Conservation (phyloP, 169 alveolate species). For the Plasmodium coatneyi region DNA sequence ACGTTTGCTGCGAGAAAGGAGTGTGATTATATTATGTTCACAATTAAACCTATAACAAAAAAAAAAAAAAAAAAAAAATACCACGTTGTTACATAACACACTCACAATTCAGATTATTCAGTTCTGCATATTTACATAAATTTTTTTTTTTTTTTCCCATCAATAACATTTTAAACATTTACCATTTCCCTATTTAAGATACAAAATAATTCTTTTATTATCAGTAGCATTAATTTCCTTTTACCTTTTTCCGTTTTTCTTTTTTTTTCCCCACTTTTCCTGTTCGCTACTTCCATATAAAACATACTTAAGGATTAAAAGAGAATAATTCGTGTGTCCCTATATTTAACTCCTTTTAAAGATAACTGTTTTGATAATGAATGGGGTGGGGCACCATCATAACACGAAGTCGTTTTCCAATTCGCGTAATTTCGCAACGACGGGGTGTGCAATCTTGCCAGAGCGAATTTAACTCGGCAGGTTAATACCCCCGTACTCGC, state of each 20-base stretch:
- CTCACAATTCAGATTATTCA: not conserved
- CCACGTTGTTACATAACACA: not conserved
- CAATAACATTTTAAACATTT: not conserved
- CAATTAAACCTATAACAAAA: not conserved
- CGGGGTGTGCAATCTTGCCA: not conserved
- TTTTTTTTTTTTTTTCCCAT: not conserved
- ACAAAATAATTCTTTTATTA: slow-evolving; percentile 1
- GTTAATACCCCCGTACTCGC: not conserved
- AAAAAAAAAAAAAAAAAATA: not conserved
- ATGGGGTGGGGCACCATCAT: not conserved
- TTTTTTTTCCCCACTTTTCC: not conserved
- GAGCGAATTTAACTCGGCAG: not conserved
- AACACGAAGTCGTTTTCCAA: not conserved
- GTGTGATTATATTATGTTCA: not conserved
- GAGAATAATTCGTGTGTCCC: not conserved
- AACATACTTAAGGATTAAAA: slow-evolving; percentile 17
- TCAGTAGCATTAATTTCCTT: not conserved
- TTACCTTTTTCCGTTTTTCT: not conserved
- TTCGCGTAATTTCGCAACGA: not conserved
- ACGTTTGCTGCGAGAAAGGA: not conserved
- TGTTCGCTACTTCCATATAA: slow-evolving; percentile 4
- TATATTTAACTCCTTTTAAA: slow-evolving; percentile 33
- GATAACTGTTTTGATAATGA: slow-evolving; percentile 3
- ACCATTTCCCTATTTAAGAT: not conserved
- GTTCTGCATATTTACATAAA: not conserved